Base-by-base conservation (phyloP, 495 filamentous ascomycete species). In the Penicillium longicatenatum region DNA sequence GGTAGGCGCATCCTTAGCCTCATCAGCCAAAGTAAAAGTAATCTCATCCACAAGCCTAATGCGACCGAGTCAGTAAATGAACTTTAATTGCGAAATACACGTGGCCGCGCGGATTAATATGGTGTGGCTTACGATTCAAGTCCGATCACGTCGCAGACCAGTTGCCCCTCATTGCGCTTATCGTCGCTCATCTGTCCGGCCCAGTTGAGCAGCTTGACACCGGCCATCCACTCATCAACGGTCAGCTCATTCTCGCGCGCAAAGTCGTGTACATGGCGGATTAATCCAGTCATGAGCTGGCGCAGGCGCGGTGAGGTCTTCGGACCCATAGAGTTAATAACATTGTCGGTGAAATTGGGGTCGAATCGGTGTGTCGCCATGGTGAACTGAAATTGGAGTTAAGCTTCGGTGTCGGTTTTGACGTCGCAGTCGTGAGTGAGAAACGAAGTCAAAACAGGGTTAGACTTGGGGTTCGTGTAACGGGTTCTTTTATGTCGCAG, bases 111-210 rank as follows among this genome's bases (percentile, higher is more conserved):
- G 9, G 11, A 4, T 21, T 9, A 21, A 4, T n/a, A 29, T 20
- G 12, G 42, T 52, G 10, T 10, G 44, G 65, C 75, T 60, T 69
- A 80, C 74, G 86, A 83, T 70, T 91, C 89, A 14, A 92, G 72
- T 26, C 89, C 89, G 21, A 91, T 75, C 53, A 92, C 78, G 64
- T 92, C 89, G 66, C 81, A 86, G 16, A 92, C 70, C 14, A 90
- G 76, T 60, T 88, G 86, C 26, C 85, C 84, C 74, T 92, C 89
- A 59, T 92, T 90, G 41, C 89, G 86, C 55, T 79, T 82, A 52
- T 87, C 82, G 59, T 83, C 75, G 56, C 86, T 89, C 83, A 89
- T 89, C 60, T 78, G 79, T 29, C 89, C 89, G n/a, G 83, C 82
- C 69, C 82, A 83, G 74, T 91, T 92, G 68, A 92, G 78, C 78